Evolutionary conservation across 352 stramenopile species (phyloP).

Genomic region (Phytophthora podocarpi): DNA sequence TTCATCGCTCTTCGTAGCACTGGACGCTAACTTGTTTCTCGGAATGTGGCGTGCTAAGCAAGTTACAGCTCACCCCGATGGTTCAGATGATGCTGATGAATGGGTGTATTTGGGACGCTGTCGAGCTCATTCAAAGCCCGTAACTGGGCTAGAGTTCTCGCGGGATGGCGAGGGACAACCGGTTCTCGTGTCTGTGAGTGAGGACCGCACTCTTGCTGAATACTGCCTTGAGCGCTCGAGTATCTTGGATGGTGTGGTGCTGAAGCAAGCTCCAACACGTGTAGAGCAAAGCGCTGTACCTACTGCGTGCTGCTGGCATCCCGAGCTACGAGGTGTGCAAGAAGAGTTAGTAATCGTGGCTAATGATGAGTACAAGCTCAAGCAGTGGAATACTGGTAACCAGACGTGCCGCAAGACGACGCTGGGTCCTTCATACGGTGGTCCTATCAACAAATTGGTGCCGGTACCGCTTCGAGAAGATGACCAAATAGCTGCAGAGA

Average conservation of each 20-base stretch:
- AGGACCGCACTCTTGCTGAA: conserved; percentile 90
- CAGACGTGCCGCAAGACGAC: conserved; percentile 92
- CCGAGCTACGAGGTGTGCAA: conserved; percentile 69
- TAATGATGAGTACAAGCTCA: conserved; percentile 95
- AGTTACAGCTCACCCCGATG: conserved; percentile 6
- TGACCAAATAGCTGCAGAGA: conserved; percentile 17
- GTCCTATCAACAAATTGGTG: conserved; percentile 85
- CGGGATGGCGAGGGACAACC: conserved; percentile 70
- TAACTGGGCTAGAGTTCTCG: conserved; percentile 91
- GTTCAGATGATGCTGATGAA: conserved; percentile 32
- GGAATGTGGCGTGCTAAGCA: conserved; percentile 77
- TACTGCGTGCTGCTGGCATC: conserved; percentile 92
- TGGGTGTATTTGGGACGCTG: conserved; percentile 90
- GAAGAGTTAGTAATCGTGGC: conserved; percentile 91
- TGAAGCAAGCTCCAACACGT: conserved; percentile 63
- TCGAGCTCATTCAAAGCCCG: conserved; percentile 71
- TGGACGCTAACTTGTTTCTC: conserved; percentile 78
- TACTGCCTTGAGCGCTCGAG: conserved; percentile 88
- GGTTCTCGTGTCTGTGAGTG: conserved; percentile 84
- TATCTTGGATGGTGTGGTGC: conserved; percentile 86
- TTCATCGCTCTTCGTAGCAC: conserved; percentile 72
- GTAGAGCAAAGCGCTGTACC: conserved; percentile 89
- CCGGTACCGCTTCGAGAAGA: conserved; percentile 55
- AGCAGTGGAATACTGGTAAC: conserved; percentile 92
- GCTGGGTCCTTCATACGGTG: conserved; percentile 90